Conservation (phyloP, 2,329 filamentous ascomycete genomes). For the Aspergillus sp. region DNA sequence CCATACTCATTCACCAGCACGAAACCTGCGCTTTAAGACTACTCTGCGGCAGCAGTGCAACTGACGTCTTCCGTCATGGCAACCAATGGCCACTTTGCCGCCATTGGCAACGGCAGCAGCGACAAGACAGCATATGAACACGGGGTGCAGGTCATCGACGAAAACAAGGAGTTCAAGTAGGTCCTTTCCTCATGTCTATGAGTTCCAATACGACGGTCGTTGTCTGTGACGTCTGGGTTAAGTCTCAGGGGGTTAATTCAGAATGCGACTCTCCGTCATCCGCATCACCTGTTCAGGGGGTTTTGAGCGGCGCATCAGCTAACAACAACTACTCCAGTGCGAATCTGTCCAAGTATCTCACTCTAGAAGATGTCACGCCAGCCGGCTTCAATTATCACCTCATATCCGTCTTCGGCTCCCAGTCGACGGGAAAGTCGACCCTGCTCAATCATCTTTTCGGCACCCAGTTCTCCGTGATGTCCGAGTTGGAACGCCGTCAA, state of each 20-base stretch:
- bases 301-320: slow-evolving; percentile 12
- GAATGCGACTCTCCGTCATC: not conserved
- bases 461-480: slow-evolving; percentile 97
- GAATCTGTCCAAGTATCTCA: slow-evolving; percentile 79
- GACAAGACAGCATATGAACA: slow-evolving; percentile 67
- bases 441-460: slow-evolving; percentile 94
- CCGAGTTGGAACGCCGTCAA: slow-evolving; percentile 87
- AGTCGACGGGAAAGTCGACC: slow-evolving; percentile 98
- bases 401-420: slow-evolving; percentile 97
- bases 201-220: not conserved
- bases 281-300: not conserved
- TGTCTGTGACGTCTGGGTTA: not conserved
- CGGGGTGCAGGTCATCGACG: slow-evolving; percentile 95
- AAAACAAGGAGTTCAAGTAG: slow-evolving; percentile 96
- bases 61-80: slow-evolving; percentile 36
- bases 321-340: slow-evolving; percentile 54
- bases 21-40: not conserved
- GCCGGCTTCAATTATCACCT: slow-evolving; percentile 99
- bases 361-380: slow-evolving; percentile 74
- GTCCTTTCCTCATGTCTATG: slow-evolving; percentile 31
- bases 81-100: slow-evolving; percentile 50
- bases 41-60: slow-evolving; percentile 9
- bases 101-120: slow-evolving; percentile 41
- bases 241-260: not conserved
- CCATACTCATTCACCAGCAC: not conserved